Evolutionary conservation across 768 basidiomycete genomes (phyloP).

Genomic region (Phanerodontia chrysosporium): DNA sequence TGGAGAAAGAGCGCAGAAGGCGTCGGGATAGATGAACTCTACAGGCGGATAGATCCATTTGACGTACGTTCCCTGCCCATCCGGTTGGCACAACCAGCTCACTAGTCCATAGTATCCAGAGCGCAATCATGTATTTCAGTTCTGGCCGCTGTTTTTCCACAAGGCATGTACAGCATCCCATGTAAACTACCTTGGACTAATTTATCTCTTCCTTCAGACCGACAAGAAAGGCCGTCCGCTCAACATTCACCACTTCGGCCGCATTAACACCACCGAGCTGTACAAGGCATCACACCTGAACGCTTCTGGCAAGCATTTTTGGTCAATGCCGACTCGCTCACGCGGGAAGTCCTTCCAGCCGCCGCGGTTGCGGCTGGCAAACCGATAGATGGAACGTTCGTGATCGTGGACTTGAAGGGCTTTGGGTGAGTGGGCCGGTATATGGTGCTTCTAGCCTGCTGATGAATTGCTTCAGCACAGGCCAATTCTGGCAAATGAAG

Average conservation of each 20-base stretch:
- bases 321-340: slow-evolving; percentile 61
- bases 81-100: background rate
- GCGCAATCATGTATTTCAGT: slow-evolving; percentile 63
- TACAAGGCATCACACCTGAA: slow-evolving; percentile 28
- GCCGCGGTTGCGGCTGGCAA: slow-evolving; percentile 52
- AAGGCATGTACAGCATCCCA: slow-evolving; percentile 38
- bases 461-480: slow-evolving; percentile 35
- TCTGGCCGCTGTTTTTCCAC: slow-evolving; percentile 79
- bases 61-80: slow-evolving; percentile 43
- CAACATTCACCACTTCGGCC: slow-evolving; percentile 62
- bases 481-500: slow-evolving; percentile 77
- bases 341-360: slow-evolving; percentile 65
- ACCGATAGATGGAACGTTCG: slow-evolving; percentile 47
- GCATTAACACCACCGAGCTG: slow-evolving; percentile 39
- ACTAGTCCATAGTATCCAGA: slow-evolving; percentile 53
- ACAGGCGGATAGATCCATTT: slow-evolving; percentile 59
- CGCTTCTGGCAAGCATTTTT: slow-evolving; percentile 50
- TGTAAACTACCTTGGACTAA: background rate
- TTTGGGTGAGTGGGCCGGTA: slow-evolving; percentile 47
- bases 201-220: slow-evolving; percentile 35
- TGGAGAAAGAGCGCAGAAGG: slow-evolving; percentile 66
- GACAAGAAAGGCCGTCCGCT: slow-evolving; percentile 77
- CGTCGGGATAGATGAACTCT: slow-evolving; percentile 62
- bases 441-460: background rate
- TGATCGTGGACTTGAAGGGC: slow-evolving; percentile 67